Conservation (phyloP, 2,329 filamentous ascomycete genomes). For the Dothiorella sarmentorum region DNA sequence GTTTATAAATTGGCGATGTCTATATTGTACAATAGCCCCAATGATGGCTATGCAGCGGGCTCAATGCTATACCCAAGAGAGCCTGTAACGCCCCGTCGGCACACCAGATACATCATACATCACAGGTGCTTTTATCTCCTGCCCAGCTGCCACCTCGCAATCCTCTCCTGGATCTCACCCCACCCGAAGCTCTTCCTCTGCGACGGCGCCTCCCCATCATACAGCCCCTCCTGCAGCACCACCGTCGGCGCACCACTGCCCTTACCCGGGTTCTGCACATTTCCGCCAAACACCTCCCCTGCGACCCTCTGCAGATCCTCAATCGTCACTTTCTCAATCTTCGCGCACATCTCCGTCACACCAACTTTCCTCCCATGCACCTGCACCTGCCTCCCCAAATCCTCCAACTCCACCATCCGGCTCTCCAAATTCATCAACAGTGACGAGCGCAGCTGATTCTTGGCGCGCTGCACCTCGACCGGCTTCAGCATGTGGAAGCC, state of each 20-base stretch:
- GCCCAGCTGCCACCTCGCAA: slow-evolving; percentile 79
- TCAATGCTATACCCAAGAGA: not conserved
- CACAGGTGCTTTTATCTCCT: slow-evolving; percentile 43
- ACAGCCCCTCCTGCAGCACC: slow-evolving; percentile 84
- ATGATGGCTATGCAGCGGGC: not conserved
- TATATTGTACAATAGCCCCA: slow-evolving; percentile 1
- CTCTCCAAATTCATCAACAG: slow-evolving; percentile 97
- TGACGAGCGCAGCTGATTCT: slow-evolving; percentile 89
- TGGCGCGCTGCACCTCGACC: slow-evolving; percentile 82
- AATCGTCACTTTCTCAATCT: slow-evolving; percentile 79
- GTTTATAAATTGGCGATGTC: slow-evolving; percentile 8
- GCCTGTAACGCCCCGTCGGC: not conserved
- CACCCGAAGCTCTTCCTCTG: slow-evolving; percentile 69
- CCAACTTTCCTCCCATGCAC: slow-evolving; percentile 93
- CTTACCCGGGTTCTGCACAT: slow-evolving; percentile 68
- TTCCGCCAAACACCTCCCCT: slow-evolving; percentile 69
- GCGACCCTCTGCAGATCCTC: slow-evolving; percentile 80
- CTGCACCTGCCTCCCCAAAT: slow-evolving; percentile 90
- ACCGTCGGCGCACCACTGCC: slow-evolving; percentile 91
- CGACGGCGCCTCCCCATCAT: slow-evolving; percentile 55
- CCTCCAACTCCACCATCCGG: slow-evolving; percentile 95
- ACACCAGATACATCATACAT: not conserved
- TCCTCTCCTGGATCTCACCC: slow-evolving; percentile 85
- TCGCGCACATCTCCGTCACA: slow-evolving; percentile 85
- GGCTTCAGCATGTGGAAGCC: slow-evolving; percentile 70